Conservation (phyloP, 352 stramenopile species). For the Pythium phragmiticola region DNA sequence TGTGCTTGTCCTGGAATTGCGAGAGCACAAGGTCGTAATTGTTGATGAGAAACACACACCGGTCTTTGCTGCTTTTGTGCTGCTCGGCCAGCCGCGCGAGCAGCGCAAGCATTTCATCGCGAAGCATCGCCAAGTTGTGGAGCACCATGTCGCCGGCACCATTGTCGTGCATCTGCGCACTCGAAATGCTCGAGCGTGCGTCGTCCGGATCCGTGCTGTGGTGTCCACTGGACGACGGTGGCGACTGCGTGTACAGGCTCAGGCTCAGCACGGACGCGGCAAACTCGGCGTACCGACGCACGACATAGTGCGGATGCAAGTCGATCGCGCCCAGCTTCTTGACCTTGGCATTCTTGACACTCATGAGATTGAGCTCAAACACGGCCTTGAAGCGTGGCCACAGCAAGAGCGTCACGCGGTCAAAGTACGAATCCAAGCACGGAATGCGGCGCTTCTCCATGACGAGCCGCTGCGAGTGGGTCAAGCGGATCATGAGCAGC, state of each 20-base stretch:
- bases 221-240: conserved; percentile 7
- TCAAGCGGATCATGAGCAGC: conserved; percentile 98
- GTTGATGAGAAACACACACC: conserved; percentile 98
- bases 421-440: conserved; percentile 96
- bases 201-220: conserved; percentile 26
- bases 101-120: conserved; percentile 78
- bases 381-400: conserved; percentile 97
- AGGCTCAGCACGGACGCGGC: conserved; percentile 94
- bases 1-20: conserved; percentile 94
- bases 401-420: conserved; percentile 93
- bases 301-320: conserved; percentile 96
- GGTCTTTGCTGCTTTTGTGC: conserved; percentile 92
- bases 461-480: conserved; percentile 77
- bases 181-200: conserved; percentile 39
- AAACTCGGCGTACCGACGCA: conserved; percentile 96
- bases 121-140: conserved; percentile 86
- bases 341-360: conserved; percentile 83
- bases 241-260: conserved; percentile 66
- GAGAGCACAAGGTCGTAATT: conserved; percentile 96
- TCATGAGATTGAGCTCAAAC: conserved; percentile 95
- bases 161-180: conserved; percentile 79
- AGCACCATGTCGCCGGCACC: conserved; percentile 93
- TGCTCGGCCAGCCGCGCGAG: conserved; percentile 88
- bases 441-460: conserved; percentile 88
- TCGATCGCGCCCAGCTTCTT: conserved; percentile 93